Evolutionary conservation across 306 rosid genomes (phyloP).

Genomic region (Vicia sativa): DNA sequence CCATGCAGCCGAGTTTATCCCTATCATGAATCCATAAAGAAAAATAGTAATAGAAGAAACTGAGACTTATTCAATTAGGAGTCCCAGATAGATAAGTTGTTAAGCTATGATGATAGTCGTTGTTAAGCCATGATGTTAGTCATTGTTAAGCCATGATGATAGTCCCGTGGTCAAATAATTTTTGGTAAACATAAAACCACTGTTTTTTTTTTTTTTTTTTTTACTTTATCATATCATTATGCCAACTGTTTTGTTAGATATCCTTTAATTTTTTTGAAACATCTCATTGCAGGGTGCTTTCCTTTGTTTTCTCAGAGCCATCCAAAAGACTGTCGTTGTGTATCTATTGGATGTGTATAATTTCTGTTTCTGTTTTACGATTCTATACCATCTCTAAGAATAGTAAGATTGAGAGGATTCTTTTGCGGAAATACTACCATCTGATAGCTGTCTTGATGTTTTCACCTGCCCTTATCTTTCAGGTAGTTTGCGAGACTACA

Average conservation of each 20-base stretch:
- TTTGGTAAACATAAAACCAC: not conserved
- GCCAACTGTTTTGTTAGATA: constrained; percentile 32
- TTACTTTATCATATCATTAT: constrained; percentile 28
- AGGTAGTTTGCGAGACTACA: constrained; percentile 60
- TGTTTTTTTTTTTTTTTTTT: constrained; percentile 5
- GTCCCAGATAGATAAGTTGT: constrained; percentile 27
- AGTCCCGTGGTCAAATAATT: constrained; percentile 18
- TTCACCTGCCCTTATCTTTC: constrained; percentile 91
- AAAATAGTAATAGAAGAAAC: constrained; percentile 6
- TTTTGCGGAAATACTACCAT: constrained; percentile 93
- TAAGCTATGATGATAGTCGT: too few relatives aligned
- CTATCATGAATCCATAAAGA: constrained; percentile 19
- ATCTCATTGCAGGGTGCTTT: constrained; percentile 74
- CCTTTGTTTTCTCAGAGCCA: constrained; percentile 87
- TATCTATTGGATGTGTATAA: constrained; percentile 72
- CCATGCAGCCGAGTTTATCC: not conserved
- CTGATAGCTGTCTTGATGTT: constrained; percentile 95
- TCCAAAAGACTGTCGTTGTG: constrained; percentile 75
- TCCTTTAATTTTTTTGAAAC: constrained; percentile 24
- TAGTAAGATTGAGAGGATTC: constrained; percentile 95
- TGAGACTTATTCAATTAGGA: constrained; percentile 28
- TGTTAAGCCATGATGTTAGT: too few relatives aligned
- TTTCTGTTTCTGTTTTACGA: constrained; percentile 67
- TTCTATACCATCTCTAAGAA: constrained; percentile 88
- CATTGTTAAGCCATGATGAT: constrained; percentile 14